Percentiles rank a stretch among this genome's conserved stretches.
phyloP scores from a whole-genome alignment of 805 yeast genomes.

The Lipomyces orientalis region DNA sequence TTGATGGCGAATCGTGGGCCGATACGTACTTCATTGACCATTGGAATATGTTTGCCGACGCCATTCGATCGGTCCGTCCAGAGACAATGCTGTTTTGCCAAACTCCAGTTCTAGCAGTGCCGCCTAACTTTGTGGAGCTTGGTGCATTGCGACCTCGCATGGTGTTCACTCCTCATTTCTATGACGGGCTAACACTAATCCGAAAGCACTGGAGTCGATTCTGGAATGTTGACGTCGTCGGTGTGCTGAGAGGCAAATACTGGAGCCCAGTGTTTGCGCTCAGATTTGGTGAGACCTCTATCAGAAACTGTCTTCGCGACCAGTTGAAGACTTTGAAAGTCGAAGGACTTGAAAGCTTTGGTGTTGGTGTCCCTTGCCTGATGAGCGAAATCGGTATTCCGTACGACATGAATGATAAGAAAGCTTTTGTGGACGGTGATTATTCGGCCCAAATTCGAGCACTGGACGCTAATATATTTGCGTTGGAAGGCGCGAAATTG shows the following conservation, averaged over 20 bases:
- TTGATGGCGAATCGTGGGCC: constrained; percentile 60
- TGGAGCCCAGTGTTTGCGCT: constrained; percentile 74
- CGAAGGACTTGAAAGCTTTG: constrained; percentile 69
- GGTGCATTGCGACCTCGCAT: constrained; percentile 65
- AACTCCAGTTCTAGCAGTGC: constrained; percentile 79
- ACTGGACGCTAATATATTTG: constrained; percentile 78
- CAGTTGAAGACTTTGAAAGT: constrained; percentile 70
- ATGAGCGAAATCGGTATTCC: constrained; percentile 98
- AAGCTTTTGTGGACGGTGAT: constrained; percentile 68
- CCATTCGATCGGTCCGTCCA: constrained; percentile 53
- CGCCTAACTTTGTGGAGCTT: constrained; percentile 67
- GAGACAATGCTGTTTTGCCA: constrained; percentile 69
- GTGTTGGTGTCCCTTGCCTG: constrained; percentile 68
- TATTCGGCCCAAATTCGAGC: constrained; percentile 80
- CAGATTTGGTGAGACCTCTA: constrained; percentile 69
- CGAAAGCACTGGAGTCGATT: constrained; percentile 84
- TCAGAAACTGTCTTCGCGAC: constrained; percentile 69
- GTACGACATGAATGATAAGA: constrained; percentile 86
- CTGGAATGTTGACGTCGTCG: constrained; percentile 87
- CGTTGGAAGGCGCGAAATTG: constrained; percentile 73
- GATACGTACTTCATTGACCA: constrained; percentile 69
- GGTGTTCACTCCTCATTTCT: constrained; percentile 85
- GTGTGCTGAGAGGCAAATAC: constrained; percentile 81
- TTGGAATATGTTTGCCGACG: constrained; percentile 57
- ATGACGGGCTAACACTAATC: constrained; percentile 93